Evolutionary conservation across 75 land plant genomes (phyloP).

Genomic region (Pinus tabuliformis): DNA sequence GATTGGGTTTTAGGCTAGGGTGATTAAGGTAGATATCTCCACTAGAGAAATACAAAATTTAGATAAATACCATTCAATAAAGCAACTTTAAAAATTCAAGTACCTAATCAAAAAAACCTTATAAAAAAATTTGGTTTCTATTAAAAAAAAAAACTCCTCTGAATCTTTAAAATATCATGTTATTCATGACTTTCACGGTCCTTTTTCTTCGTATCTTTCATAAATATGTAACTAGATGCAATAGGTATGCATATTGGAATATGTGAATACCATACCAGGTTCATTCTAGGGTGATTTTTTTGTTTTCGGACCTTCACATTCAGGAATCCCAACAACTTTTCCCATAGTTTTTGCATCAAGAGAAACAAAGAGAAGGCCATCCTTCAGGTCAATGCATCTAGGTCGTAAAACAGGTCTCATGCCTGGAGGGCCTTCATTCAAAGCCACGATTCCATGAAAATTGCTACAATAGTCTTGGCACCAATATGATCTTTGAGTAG

Average conservation of each 20-base stretch:
- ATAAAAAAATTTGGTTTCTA: not conserved
- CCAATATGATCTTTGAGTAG: slow-evolving; percentile 63
- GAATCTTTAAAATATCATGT: not conserved
- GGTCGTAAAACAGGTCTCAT: slow-evolving; percentile 85
- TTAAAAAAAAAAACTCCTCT: not conserved
- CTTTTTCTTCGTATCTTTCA: not conserved
- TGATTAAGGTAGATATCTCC: no score
- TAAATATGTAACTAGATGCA: not conserved
- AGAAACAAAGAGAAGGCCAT: slow-evolving; percentile 87
- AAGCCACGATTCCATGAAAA: slow-evolving; percentile 74
- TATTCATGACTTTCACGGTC: not conserved
- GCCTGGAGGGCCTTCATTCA: slow-evolving; percentile 83
- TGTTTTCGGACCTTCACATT: slow-evolving; percentile 92
- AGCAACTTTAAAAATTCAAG: not conserved
- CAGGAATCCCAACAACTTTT: slow-evolving; percentile 81
- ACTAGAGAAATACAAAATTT: no score
- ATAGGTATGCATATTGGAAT: not conserved
- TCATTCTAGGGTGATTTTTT: slow-evolving; percentile 98
- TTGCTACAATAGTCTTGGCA: slow-evolving; percentile 75
- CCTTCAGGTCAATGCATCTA: slow-evolving; percentile 91
- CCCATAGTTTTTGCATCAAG: slow-evolving; percentile 67
- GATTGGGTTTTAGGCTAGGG: no score
- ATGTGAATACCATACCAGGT: slow-evolving; percentile 43
- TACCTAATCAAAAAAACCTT: not conserved
- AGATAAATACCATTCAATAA: not conserved